Conservation (phyloP, 2,329 filamentous ascomycete species). For the Didymella pinodella region DNA sequence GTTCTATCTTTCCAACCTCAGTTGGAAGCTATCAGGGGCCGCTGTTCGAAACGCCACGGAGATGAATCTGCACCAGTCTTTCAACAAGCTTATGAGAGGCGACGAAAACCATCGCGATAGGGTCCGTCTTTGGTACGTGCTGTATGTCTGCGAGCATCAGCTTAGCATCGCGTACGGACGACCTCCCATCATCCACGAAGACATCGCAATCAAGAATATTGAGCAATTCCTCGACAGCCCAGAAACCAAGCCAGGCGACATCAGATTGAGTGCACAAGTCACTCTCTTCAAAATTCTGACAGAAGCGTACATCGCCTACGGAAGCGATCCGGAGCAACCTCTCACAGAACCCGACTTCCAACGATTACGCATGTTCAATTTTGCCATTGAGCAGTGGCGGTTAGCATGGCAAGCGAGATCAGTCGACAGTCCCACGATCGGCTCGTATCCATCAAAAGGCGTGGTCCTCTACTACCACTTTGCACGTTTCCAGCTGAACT, state of each 20-base stretch:
- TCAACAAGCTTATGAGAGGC: constrained; percentile 47
- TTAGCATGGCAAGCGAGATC: constrained; percentile 50
- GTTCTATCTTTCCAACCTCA: constrained; percentile 53
- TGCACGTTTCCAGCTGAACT: constrained; percentile 62
- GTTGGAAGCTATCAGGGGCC: constrained; percentile 52
- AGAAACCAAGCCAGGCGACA: constrained; percentile 40
- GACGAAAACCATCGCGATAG: constrained; percentile 47
- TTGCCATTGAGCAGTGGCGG: constrained; percentile 56
- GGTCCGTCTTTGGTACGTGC: constrained; percentile 51
- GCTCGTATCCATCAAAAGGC: constrained; percentile 56
- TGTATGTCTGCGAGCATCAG: constrained; percentile 53
- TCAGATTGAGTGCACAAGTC: constrained; percentile 43
- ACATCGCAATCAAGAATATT: constrained; percentile 49
- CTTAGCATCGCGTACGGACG: constrained; percentile 54
- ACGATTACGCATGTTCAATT: constrained; percentile 52
- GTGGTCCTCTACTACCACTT: constrained; percentile 63
- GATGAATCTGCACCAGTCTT: constrained; percentile 52
- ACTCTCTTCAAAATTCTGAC: constrained; percentile 46
- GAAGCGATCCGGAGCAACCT: constrained; percentile 48
- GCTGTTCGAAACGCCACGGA: constrained; percentile 53
- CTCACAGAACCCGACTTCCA: constrained; percentile 50
- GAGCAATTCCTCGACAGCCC: constrained; percentile 44
- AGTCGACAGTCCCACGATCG: constrained; percentile 38
- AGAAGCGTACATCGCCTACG: constrained; percentile 45
- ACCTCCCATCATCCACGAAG: constrained; percentile 52